Conservation (phyloP, 371 early-diverging fungal genomes). For the Choanephora cucurbitarum region DNA sequence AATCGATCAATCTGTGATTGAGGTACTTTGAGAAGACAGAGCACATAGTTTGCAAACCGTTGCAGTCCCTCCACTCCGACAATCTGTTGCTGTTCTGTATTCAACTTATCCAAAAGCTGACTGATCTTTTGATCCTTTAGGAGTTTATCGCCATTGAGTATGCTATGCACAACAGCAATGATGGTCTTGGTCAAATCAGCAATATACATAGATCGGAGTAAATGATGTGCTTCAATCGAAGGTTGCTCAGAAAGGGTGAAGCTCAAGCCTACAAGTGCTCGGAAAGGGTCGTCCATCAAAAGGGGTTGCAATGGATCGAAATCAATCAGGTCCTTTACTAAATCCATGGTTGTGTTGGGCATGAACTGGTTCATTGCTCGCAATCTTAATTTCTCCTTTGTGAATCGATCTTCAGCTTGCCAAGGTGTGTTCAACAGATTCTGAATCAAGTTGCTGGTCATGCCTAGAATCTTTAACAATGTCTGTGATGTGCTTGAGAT, state of each 20-base stretch:
- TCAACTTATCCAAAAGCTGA: conserved; percentile 11
- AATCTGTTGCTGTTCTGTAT: conserved; percentile 6
- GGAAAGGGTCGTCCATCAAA: conserved; percentile 67
- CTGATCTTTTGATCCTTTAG: conserved; percentile 9
- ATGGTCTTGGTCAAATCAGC: conserved; percentile 66
- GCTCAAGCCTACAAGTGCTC: conserved; percentile 56
- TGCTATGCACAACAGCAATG: conserved; percentile 35
- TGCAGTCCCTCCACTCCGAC: conserved; percentile 7
- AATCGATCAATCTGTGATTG: conserved; percentile 17
- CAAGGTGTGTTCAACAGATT: conserved; percentile 32
- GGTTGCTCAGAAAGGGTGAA: conserved; percentile 41
- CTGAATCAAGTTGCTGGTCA: conserved; percentile 45
- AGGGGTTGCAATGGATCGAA: conserved; percentile 43
- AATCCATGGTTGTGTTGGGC: conserved; percentile 8
- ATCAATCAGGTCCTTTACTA: neutral
- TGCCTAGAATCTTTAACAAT: conserved; percentile 63
- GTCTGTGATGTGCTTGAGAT: conserved; percentile 59
- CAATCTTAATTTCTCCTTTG: conserved; percentile 25
- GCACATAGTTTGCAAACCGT: conserved; percentile 14
- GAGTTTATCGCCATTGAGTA: conserved; percentile 16
- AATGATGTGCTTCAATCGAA: conserved; percentile 58
- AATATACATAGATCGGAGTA: conserved; percentile 61
- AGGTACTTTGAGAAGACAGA: conserved; percentile 6
- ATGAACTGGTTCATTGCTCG: conserved; percentile 17
- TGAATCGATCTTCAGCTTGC: conserved; percentile 23